Evolutionary conservation across 306 rosid species (phyloP).

Genomic region (Dalbergia oliveri): DNA sequence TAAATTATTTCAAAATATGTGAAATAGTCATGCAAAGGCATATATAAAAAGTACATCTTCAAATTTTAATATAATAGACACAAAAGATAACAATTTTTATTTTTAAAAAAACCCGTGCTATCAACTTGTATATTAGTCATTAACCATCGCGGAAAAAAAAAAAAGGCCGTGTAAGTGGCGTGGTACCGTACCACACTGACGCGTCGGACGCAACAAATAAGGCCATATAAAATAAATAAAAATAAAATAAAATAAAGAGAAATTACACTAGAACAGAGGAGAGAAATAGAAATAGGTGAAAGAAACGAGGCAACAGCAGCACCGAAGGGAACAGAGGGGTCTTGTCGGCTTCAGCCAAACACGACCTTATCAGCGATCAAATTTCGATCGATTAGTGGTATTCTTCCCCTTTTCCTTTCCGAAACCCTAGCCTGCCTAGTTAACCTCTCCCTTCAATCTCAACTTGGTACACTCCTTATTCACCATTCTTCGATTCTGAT

Average conservation of each 20-base stretch:
- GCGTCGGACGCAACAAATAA: background rate
- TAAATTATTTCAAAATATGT: too few species aligned
- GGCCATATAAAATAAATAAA: background rate
- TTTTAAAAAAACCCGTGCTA: too few species aligned
- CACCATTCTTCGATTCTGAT: background rate
- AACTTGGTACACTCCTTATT: background rate
- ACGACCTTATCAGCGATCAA: constrained; percentile 74
- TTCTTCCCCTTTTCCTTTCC: constrained; percentile 17
- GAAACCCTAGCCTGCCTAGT: constrained; percentile 21
- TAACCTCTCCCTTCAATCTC: background rate
- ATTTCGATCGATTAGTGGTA: constrained; percentile 45
- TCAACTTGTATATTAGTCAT: too few species aligned
- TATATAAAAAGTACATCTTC: too few species aligned
- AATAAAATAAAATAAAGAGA: background rate
- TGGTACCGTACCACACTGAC: too few species aligned
- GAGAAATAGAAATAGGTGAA: background rate
- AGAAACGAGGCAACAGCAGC: background rate
- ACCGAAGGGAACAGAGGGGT: constrained; percentile 55
- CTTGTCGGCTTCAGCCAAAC: constrained; percentile 97
- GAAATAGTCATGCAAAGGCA: too few species aligned
- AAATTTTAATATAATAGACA: too few species aligned
- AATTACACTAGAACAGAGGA: background rate
- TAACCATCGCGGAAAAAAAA: too few species aligned
- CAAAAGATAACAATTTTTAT: too few species aligned
- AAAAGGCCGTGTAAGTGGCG: too few species aligned